Base-by-base conservation (phyloP, 108 stramenopile species). In the Aureococcus anophagefferens region DNA sequence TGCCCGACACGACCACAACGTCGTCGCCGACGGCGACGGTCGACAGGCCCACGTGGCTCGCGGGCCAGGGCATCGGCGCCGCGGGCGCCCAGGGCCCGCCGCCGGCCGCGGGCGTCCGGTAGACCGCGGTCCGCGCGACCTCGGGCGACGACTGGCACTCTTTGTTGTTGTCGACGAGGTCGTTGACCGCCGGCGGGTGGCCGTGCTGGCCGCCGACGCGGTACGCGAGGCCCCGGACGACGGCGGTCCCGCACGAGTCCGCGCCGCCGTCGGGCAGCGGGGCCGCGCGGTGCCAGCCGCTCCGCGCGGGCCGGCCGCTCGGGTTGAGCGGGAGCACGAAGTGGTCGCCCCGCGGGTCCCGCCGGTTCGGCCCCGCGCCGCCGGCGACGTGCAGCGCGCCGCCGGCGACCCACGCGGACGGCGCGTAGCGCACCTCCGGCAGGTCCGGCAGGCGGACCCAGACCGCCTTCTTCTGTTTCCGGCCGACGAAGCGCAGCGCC, bases 151-250 rank as follows among this genome's bases (percentile, higher is more conserved):
- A 59, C 51, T 59, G 51, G 51, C 51, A 59, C 51, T 59, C 7
- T 11, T 59, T 18, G 51, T 59, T 59, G 25, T 59, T 59, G 51
- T 59, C 51, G 51, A 59, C 51, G 51, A 59, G 51, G 51, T 9
- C 51, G 51, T 59, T 59, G 51, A 59, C 51, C 7, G 51, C 51
- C 21, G 21, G 51, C 51, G 51, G 51, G 51, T 59, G 51, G 21
- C 51, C 51, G 51, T 59, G 51, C 51, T 59, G 51, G 51, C 51
- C 51, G 51, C 51, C 51, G 51, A 59, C 4, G 51, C 51, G 51
- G 51, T 25, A 59, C 21, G 25, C 14, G 51, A 9, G 51, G 51
- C 25, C 51, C 3, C 25, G 17, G 25, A 25, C 14, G 25, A 59
- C 25, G 3, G 51, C 51, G 3, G 14, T 1, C 1, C 51, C 51